Base-by-base conservation (phyloP, 148 eudicot genomes). In the Rhododendron williamsianum region DNA sequence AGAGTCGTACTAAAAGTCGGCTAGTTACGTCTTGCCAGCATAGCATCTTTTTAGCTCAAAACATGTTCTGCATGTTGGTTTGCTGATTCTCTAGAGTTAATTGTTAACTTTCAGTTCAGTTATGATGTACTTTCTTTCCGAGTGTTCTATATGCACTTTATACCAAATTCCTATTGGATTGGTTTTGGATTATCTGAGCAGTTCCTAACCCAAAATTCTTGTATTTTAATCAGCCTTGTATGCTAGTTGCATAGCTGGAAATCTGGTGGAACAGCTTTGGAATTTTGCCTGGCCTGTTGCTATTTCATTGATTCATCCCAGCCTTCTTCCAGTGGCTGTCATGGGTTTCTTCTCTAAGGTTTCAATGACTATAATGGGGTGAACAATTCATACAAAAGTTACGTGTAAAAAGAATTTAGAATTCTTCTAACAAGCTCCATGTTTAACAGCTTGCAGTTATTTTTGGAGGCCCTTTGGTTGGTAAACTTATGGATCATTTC, bases 231-330 rank as follows among this genome's bases (percentile, higher is more conserved):
- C 93, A 96, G 98, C 98, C 83, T 87, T 96, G 76, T 96, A 96
- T 86, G 98, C 98, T 82, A 91, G 90, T 91, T 94, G 98, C 87
- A 84, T 96, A 82, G 94, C 92, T 80, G 98, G 98, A 43, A 92
- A 94, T 87, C 84, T 93, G 88, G 98, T 96, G 87, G 98, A 96
- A 91, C 98, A 96, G 85, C 94, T 96, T 35, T 96, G 98, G 98
- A 96, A 89, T 90, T 94, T 96, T 87, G 96, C 98, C 60, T 94
- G 98, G 93, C 98, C 98, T 88, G 94, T 93, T 87, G 92, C 96
- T 85, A 93, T 96, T 88, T 95, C 98, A 12, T 86, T 96, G 92
- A 90, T 96, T 86, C 96, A 94, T 90, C 96, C 98, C 78, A 96
- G 98, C 89, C 96, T 96, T 87, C 96, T 93, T 86, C 98, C 98